Base-by-base conservation (phyloP, 2,329 filamentous ascomycete genomes). In the Colletotrichum tropicicola region DNA sequence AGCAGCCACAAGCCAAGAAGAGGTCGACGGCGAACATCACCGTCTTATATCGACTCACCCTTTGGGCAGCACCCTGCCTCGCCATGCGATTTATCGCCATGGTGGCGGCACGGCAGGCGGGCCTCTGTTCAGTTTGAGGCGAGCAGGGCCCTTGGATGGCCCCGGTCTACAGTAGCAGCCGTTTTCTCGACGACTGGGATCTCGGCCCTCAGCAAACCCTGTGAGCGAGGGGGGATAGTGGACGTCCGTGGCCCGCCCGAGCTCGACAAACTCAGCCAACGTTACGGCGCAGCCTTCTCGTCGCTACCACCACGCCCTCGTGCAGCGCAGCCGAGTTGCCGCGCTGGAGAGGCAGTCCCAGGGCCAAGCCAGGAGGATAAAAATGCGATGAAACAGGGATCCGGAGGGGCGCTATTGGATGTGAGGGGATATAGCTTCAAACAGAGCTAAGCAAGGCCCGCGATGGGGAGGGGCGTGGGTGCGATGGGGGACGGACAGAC, bases 311-410 rank as follows among this genome's bases (percentile, higher is more conserved):
- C 60, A 48, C 54, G n/a, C 55, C 60, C 47, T 52, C 19, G 28
- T 19, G 28, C 13, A 37, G 32, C 23, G 39, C 55, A 53, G 60
- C 54, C 47, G 60, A 47, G 35, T 47, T 52, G 47, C 60, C 55
- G 55, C 54, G 60, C 32, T 64, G 55, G 32, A 47, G 35, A 52
- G 62, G 49, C 10, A 49, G 49, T 44, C 43, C 57, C 19, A 37
- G 60, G 19, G 41, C 27, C 41, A 35, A 45, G 41, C 28, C 17
- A 47, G 21, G 37, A 52, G 37, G 8, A 47, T 5, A 45, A 37
- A 54, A 57, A 61, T 67, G 65, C 65, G 65, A 67, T 66, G 65
- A 67, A 67, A 67, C 65, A 67, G 48, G 61, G 48, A 52, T 67
- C 23, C 21, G 54, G 49, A 60, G 35, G 44, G 51, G 25, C 54